Base-by-base conservation (phyloP, 495 filamentous ascomycete species). In the Penicillium canescens region DNA sequence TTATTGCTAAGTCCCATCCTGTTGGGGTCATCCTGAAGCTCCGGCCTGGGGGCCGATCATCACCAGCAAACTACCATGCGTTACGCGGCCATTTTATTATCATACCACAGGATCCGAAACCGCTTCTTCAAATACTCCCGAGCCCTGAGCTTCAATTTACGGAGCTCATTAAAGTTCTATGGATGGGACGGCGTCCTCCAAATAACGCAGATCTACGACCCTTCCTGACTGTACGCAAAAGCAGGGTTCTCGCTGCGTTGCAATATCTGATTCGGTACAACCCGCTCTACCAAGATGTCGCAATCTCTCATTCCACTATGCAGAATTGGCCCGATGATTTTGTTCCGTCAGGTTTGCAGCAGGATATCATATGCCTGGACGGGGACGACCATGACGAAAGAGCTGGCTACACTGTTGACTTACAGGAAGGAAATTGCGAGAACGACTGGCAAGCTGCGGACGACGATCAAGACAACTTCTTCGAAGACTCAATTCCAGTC, bases 1-100 rank as follows among this genome's bases (percentile, higher is more conserved):
- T 26, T 26, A 26, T 26, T 6, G 24, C 24, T 26, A 26, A 26
- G 24, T 26, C 24, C 24, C 24, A 26, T 26, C 24, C 24, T 26
- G 24, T 26, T 26, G 24, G 24, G 24, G 24, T 6, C 3, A 26
- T 26, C 6, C 6, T 26, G 24, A 26, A 26, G 24, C 24, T 26
- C 3, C 24, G 24, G 3, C 24, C 24, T 26, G 24, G 24, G 6
- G 24, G 24, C 3, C 24, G 24, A 6, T 26, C 24, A 26, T 26
- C 24, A 26, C 24, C 24, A 3, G 24, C 24, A 26, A 46, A 16
- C 47, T 42, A 57, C 26, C 41, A 38, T 42, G 54, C 52, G 13
- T 12, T 55, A 28, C 51, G 52, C 2, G 52, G 52, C 41, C 46
- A 60, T 43, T 50, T 60, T n/a, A 51, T 60, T 33, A 26, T 55